Evolutionary conservation across 2,329 filamentous ascomycete genomes (phyloP), one percentile per base, ranked within the genome.

Genomic region (Colletotrichum tofieldiae): DNA sequence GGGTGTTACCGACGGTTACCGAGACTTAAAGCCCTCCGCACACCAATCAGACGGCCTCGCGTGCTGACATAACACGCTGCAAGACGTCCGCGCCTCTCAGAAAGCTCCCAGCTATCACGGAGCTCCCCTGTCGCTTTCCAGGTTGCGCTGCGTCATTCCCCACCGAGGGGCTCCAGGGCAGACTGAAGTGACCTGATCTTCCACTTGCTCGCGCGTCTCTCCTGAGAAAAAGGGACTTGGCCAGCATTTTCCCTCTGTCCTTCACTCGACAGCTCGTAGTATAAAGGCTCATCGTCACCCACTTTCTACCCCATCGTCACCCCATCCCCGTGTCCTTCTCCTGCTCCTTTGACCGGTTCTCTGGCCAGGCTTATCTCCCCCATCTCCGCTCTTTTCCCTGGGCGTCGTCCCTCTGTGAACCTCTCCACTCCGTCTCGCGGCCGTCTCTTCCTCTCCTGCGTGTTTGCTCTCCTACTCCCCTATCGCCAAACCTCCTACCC

Each of bases 121-220:
- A 62, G 65, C 69, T 68, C 47, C 58, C 60, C 39, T 68, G 65
- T 18, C 59, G 18, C 18, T 37, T 61, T n/a, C 23, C 37, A 41
- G 32, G 45, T 20, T 29, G 18, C 7, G 18, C 52, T 72, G 70
- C 70, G 70, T 72, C 70, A 72, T 72, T 72, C 70, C 54, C 70
- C 70, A 72, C 65, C 65, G 70, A 69, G 70, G 65, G 70, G 70
- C 70, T 65, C 65, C 58, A 52, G 37, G 60, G 35, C 5, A n/a
- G 55, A 18, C 12, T 23, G 45, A 65, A 71, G 69, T 72, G 70
- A 72, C 70, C 70, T 72, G 70, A 72, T 70, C 65, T 72, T 67
- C 18, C 41, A 45, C 51, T 49, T 26, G 32, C 39, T 39, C 43
- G 43, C 66, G 29, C 47, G 8, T 49, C 6, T 14, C 29, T 26